These are phyloP conservation scores for Medicago truncatula DNA, from an alignment of 306 rosid species.

Conservation along the genomic window DNA sequence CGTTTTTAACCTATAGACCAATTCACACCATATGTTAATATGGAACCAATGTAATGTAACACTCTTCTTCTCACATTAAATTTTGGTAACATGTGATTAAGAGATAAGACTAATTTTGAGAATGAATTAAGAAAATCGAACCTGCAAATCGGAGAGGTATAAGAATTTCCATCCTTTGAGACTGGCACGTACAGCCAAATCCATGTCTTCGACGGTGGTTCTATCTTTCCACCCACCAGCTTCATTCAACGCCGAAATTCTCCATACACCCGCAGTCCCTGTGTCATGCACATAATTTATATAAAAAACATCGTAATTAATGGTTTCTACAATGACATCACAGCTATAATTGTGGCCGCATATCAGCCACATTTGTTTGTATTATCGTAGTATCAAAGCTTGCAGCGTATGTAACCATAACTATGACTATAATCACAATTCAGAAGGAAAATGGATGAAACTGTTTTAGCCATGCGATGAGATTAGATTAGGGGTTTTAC, in stretches of 20 bases:
- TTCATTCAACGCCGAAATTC: slow-evolving; percentile 78
- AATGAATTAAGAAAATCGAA: slow-evolving; percentile 23
- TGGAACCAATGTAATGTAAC: neutral
- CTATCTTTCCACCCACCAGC: slow-evolving; percentile 97
- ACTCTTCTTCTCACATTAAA: neutral
- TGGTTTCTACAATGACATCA: neutral
- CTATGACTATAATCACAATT: neutral
- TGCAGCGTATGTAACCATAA: neutral
- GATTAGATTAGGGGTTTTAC: slow-evolving; percentile 17
- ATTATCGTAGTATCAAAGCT: no score
- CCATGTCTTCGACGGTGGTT: slow-evolving; percentile 75
- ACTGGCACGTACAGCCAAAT: slow-evolving; percentile 87
- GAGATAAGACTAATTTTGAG: neutral
- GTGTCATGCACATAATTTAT: neutral
- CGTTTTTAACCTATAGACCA: slow-evolving; percentile 69
- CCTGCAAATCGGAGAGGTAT: slow-evolving; percentile 71
- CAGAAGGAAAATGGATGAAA: no score
- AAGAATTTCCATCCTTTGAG: slow-evolving; percentile 94
- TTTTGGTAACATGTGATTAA: neutral
- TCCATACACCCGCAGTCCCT: slow-evolving; percentile 99
- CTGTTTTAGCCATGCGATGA: neutral
- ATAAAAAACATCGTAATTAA: no score
- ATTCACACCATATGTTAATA: neutral
- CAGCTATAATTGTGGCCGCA: neutral
- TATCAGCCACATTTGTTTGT: no score